Evolutionary conservation across 2,329 filamentous ascomycete species (phyloP).

Genomic region (Apiospora pterosperma): DNA sequence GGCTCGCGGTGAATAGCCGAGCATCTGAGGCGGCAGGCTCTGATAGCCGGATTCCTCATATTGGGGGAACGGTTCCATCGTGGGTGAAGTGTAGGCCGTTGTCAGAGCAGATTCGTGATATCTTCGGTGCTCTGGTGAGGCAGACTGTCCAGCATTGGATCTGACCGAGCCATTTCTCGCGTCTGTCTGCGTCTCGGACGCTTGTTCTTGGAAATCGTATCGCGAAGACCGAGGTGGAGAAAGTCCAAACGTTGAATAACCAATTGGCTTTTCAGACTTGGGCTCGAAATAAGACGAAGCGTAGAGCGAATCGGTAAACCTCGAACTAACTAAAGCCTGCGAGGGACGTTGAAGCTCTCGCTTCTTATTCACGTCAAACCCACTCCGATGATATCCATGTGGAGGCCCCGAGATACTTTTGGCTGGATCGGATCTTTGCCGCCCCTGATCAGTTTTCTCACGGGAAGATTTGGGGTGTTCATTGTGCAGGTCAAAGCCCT

Average conservation of each 20-base stretch:
- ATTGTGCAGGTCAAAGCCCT: slow-evolving; percentile 4
- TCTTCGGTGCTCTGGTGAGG: not conserved
- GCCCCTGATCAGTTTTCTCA: not conserved
- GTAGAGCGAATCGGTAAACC: not conserved
- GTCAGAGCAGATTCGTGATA: not conserved
- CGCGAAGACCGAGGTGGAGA: not conserved
- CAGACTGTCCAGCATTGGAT: not conserved
- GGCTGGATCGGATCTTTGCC: not conserved
- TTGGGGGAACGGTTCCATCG: not conserved
- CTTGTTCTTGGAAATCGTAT: not conserved
- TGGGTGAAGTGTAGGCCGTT: not conserved
- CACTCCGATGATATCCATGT: not conserved
- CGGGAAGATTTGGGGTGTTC: not conserved
- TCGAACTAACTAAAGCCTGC: not conserved
- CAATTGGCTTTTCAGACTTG: not conserved
- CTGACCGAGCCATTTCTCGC: not conserved
- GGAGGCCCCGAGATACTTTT: not conserved
- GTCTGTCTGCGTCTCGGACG: not conserved
- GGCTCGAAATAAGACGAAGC: not conserved
- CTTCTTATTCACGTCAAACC: not conserved
- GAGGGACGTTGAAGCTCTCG: not conserved
- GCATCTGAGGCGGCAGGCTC: not conserved
- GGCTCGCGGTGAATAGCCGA: not conserved
- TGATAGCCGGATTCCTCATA: not conserved
- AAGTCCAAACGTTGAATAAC: not conserved